Evolutionary conservation across 352 stramenopile species (phyloP).

Genomic region (Globisporangium emineosum): DNA sequence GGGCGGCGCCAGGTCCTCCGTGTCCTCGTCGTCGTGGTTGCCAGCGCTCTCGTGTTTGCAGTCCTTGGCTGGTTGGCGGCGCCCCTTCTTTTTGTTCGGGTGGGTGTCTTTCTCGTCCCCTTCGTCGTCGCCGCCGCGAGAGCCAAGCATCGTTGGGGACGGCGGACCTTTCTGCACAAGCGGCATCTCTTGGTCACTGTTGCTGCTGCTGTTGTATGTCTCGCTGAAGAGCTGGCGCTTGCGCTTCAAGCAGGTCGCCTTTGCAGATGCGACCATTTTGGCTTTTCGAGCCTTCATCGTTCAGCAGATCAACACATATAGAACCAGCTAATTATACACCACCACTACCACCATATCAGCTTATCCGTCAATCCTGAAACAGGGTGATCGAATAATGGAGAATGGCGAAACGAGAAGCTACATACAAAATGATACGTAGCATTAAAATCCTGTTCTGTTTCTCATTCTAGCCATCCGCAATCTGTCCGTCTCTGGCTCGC

Average conservation of each 20-base stretch:
- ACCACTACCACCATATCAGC: background rate
- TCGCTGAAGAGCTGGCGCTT: constrained; percentile 1
- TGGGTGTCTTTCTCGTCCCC: background rate
- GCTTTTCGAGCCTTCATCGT: background rate
- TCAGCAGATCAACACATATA: background rate
- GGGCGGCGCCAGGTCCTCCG: constrained; percentile 15
- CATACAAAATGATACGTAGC: constrained; percentile 18
- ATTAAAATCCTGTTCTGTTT: constrained; percentile 9
- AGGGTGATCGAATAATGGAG: too few relatives aligned
- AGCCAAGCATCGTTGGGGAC: constrained; percentile 9
- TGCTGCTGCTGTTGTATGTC: background rate
- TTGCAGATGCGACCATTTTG: constrained; percentile 9
- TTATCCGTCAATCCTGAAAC: too few relatives aligned
- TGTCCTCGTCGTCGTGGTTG: constrained; percentile 20
- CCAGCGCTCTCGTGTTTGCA: background rate
- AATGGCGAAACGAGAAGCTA: background rate
- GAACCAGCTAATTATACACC: constrained; percentile 7
- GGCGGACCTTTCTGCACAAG: constrained; percentile 8
- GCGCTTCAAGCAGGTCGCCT: constrained; percentile 5
- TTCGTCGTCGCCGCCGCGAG: constrained; percentile 25
- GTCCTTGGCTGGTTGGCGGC: background rate
- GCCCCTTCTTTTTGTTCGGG: background rate
- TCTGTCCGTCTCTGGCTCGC: constrained; percentile 1
- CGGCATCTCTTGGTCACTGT: constrained; percentile 1
- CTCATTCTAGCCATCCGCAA: constrained; percentile 1